These are phyloP conservation scores for Exophiala alcalophila DNA, from an alignment of 2,329 filamentous ascomycete species.

Conservation along the genomic window DNA sequence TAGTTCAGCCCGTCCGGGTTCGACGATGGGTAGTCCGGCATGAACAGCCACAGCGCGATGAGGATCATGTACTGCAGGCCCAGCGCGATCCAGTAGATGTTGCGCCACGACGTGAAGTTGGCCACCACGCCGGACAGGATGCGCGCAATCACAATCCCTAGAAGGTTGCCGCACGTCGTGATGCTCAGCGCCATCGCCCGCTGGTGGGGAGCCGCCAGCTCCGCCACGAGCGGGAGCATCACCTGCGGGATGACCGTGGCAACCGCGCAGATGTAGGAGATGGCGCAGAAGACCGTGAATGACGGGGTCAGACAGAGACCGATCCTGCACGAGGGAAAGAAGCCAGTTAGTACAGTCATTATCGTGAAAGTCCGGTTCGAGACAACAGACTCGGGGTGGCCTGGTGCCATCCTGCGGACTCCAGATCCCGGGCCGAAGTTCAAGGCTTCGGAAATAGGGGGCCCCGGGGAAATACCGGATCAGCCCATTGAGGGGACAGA, in stretches of 20 bases:
- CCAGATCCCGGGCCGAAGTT: too few species aligned
- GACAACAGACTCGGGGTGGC: too few species aligned
- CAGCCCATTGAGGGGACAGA: too few species aligned
- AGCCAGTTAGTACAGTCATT: too few species aligned
- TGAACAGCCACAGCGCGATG: conserved; percentile 63
- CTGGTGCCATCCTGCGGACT: too few species aligned
- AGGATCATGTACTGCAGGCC: conserved; percentile 68
- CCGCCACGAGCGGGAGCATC: conserved; percentile 77
- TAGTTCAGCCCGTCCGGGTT: conserved; percentile 55
- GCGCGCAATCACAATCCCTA: conserved; percentile 73
- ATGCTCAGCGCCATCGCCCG: conserved; percentile 69
- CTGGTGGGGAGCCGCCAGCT: conserved; percentile 67
- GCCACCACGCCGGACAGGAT: conserved; percentile 72
- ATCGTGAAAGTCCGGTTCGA: too few species aligned
- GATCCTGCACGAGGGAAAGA: conserved; percentile 42
- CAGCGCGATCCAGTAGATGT: conserved; percentile 74
- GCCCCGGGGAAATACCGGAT: too few species aligned
- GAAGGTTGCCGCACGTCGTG: conserved; percentile 69
- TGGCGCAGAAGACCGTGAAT: conserved; percentile 62
- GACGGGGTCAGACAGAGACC: conserved; percentile 66
- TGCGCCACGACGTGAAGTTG: conserved; percentile 70
- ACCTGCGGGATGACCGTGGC: conserved; percentile 76
- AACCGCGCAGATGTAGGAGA: conserved; percentile 72
- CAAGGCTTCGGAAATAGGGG: too few species aligned
- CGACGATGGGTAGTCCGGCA: conserved; percentile 77